Conservation (phyloP, 2,329 filamentous ascomycete genomes). For the Paracamarosporium sp. region DNA sequence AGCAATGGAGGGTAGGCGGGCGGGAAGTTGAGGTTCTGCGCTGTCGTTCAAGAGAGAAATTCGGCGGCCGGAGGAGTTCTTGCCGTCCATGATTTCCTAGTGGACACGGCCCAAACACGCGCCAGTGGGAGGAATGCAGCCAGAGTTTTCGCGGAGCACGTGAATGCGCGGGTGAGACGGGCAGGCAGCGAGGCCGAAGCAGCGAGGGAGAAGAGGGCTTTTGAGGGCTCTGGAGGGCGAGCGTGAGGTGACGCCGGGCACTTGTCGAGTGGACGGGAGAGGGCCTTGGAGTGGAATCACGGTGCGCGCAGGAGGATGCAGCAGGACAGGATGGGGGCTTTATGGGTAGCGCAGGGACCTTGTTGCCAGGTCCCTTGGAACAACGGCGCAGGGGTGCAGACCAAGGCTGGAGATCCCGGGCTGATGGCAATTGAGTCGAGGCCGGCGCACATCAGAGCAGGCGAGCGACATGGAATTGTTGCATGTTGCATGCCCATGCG, state of each 20-base stretch:
- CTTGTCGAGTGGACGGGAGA: background rate
- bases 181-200: background rate
- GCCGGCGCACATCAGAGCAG: slow-evolving; percentile 1
- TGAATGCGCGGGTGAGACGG: slow-evolving; percentile 17
- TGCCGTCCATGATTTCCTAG: slow-evolving; percentile 57
- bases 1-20: slow-evolving; percentile 45
- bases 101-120: slow-evolving; percentile 32
- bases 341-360: slow-evolving; percentile 6
- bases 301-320: background rate
- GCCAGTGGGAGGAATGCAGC: slow-evolving; percentile 37
- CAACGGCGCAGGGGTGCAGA: slow-evolving; percentile 1
- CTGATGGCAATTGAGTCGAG: slow-evolving; percentile 1
- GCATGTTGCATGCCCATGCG: background rate
- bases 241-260: background rate
- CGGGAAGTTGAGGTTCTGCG: slow-evolving; percentile 36
- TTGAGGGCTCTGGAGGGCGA: background rate
- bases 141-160: slow-evolving; percentile 24
- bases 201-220: background rate
- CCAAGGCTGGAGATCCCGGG: slow-evolving; percentile 7
- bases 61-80: slow-evolving; percentile 57
- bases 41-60: slow-evolving; percentile 60
- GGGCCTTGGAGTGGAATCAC: slow-evolving; percentile 5
- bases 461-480: slow-evolving; percentile 1
- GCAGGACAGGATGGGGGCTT: slow-evolving; percentile 1
- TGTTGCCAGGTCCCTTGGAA: slow-evolving; percentile 1